phyloP scores from a whole-genome alignment of 2,329 filamentous ascomycete species.

The Aspergillus sp. region DNA sequence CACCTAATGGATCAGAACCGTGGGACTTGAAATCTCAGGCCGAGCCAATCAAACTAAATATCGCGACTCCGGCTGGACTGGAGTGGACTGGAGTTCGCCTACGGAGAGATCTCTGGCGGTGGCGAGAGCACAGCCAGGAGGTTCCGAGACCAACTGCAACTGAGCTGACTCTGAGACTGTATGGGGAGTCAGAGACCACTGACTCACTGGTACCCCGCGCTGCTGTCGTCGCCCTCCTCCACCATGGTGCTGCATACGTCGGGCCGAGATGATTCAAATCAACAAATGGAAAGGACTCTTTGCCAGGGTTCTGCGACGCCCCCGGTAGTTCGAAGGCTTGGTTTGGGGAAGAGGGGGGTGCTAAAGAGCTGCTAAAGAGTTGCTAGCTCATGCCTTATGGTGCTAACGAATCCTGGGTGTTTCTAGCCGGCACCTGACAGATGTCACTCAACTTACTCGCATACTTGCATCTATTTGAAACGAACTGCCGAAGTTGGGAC shows the following conservation, averaged over 20 bases:
- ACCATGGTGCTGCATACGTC: too few species aligned
- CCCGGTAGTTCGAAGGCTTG: too few species aligned
- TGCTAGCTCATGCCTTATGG: neutral
- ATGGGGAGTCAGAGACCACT: neutral
- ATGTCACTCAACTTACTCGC: neutral
- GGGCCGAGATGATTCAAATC: too few species aligned
- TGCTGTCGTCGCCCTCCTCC: too few species aligned
- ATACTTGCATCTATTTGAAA: neutral
- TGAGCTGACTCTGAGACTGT: too few species aligned
- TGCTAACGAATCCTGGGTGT: neutral
- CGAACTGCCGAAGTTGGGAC: neutral
- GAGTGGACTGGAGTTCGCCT: neutral
- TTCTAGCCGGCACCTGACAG: neutral
- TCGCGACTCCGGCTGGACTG: neutral
- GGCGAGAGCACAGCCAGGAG: too few species aligned
- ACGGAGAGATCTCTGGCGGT: neutral
- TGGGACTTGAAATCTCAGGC: neutral
- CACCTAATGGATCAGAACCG: neutral
- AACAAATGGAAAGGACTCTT: too few species aligned
- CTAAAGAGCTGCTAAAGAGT: neutral
- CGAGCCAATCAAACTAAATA: neutral
- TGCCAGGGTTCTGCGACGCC: too few species aligned
- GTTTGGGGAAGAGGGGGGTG: too few species aligned
- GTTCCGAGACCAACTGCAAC: too few species aligned
- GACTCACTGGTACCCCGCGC: neutral